Percentiles rank a stretch among this genome's conserved stretches.
Evolutionary conservation across 768 basidiomycete species (phyloP).

Genomic region (Leccinum fibrillosum): DNA sequence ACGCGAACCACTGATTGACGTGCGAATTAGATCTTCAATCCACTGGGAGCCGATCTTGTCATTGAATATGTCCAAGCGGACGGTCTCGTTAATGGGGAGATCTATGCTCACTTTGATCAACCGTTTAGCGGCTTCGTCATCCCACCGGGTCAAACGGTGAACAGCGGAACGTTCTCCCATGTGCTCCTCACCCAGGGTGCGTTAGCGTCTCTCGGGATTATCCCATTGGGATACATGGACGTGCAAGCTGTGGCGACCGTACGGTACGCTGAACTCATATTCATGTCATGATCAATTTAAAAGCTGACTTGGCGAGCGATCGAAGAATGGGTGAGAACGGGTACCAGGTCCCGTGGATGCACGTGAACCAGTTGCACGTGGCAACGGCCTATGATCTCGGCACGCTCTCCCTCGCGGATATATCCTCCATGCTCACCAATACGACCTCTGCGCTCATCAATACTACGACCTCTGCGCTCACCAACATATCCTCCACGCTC

Average conservation of each 20-base stretch:
- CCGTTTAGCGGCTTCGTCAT: constrained; percentile 53
- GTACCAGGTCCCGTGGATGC: constrained; percentile 65
- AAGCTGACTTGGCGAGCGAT: neutral
- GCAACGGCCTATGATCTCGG: constrained; percentile 44
- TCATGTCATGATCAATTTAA: neutral
- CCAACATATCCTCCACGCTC: neutral
- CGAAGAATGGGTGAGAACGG: constrained; percentile 46
- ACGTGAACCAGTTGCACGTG: constrained; percentile 51
- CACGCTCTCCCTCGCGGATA: constrained; percentile 16
- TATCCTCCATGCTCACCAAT: constrained; percentile 14
- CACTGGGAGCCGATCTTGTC: constrained; percentile 53
- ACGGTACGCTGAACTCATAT: constrained; percentile 23
- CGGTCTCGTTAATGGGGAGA: constrained; percentile 45
- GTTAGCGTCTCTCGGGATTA: constrained; percentile 52
- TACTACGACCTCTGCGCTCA: neutral
- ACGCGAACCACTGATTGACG: neutral
- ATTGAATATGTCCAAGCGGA: constrained; percentile 59
- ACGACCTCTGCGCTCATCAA: neutral
- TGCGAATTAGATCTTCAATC: constrained; percentile 46
- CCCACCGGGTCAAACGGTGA: constrained; percentile 55
- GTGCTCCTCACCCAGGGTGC: constrained; percentile 61
- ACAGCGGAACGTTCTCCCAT: constrained; percentile 55
- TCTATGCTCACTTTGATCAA: constrained; percentile 58
- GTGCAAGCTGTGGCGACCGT: constrained; percentile 47
- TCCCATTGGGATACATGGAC: constrained; percentile 54